Evolutionary conservation across 257 asterid species (phyloP), one percentile per base, ranked within the genome.

Genomic region (Scutellaria galericulata): DNA sequence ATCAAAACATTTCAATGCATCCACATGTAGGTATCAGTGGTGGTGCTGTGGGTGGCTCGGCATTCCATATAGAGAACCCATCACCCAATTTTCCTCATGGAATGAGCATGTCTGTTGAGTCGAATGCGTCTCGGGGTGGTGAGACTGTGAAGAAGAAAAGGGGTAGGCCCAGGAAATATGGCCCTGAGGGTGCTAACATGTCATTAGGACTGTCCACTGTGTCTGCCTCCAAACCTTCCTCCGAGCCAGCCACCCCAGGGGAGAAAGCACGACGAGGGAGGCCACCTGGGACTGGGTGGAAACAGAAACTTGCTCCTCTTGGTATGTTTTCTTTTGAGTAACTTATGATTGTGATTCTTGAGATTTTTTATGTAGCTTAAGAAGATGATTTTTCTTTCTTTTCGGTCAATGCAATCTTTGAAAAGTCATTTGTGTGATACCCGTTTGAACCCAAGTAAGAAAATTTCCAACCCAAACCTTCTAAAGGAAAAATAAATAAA

Each of bases 281-380:
- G 51, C 98, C 98, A 5, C 96, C 90, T 0, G 98, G 98, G 71
- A 83, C 81, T 51, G 96, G 98, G 35, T 86, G 98, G 96, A 92
- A 90, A 82, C 98, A 92, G 85, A 80, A 88, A 68, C 86, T 92
- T 42, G 96, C 98, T n/a, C 89, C 93, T 65, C 93, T 92, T 75
- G 98, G 98, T 90, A 77, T 51, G 81, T 35, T 48, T 46, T 40
- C 1, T 20, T 67, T n/a, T 46, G n/a, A 54, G 54, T 72, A 24
- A 3, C 54, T 76, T 53, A 6, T 7, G 24, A 24, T 40, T 1
- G 8, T 44, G 11, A 31, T 4, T n/a, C 31, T 57, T 7, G 35
- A 27, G 35, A 27, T 27, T 27, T n/a, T 14, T 39, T 18, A 61
- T 2, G 44, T 65, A 11, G 60, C 7, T n/a, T 52, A 7, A 46